phyloP scores from a whole-genome alignment of 495 filamentous ascomycete species.

The Xeromyces bisporus region DNA sequence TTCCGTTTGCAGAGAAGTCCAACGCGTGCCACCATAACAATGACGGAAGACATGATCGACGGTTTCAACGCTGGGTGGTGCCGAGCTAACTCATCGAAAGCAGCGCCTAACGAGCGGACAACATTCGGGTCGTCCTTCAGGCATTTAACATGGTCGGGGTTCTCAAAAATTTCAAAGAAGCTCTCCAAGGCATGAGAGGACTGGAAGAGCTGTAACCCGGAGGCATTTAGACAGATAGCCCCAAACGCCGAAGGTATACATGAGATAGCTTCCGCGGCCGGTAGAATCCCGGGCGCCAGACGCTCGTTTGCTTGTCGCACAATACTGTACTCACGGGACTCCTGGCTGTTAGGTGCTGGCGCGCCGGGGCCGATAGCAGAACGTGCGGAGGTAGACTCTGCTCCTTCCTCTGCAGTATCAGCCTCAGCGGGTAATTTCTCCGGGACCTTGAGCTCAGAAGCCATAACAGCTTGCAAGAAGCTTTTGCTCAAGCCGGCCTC shows the following conservation, averaged over 20 bases:
- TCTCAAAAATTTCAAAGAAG: conserved; percentile 92
- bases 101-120: conserved; percentile 45
- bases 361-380: conserved; percentile 6
- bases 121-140: conserved; percentile 50
- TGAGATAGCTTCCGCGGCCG: conserved; percentile 69
- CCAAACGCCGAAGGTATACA: conserved; percentile 77
- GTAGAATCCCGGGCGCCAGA: conserved; percentile 60
- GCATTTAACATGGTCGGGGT: conserved; percentile 68
- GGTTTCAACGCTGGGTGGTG: conserved; percentile 77
- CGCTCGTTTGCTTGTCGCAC: conserved; percentile 18
- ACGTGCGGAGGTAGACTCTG: conserved; percentile 7
- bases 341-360: conserved; percentile 7
- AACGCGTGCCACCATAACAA: conserved; percentile 71
- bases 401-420: conserved; percentile 5
- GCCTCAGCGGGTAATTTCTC: conserved; percentile 16
- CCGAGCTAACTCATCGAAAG: conserved; percentile 85
- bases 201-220: conserved; percentile 80
- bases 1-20: conserved; percentile 48
- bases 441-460: conserved; percentile 18
- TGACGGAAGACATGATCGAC: conserved; percentile 59
- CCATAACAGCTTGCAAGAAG: conserved; percentile 66
- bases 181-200: conserved; percentile 62
- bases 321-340: conserved; percentile 18
- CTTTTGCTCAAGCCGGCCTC: conserved; percentile 82
- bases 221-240: conserved; percentile 78